Conservation (phyloP, 1,284 basidiomycete genomes). For the Ceratobasidium sp. region DNA sequence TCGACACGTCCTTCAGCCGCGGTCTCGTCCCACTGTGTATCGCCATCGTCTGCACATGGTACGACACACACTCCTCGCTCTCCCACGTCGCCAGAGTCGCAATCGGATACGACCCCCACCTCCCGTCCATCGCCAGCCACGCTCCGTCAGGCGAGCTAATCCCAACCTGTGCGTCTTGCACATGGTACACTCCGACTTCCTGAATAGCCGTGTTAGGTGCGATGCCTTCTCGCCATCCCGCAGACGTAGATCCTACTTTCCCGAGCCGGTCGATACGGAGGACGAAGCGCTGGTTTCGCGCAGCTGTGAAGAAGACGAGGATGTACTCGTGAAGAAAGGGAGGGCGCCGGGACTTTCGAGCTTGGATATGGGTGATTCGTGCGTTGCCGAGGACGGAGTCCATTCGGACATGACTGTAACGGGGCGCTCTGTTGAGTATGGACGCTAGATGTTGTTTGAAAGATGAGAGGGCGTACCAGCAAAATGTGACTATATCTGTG, state of each 20-base stretch:
- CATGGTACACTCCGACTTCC: constrained; percentile 26
- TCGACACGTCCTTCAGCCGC: constrained; percentile 3
- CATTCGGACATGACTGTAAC: background rate
- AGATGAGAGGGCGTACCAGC: background rate
- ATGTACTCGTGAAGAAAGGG: constrained; percentile 38
- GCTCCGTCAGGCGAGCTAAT: constrained; percentile 3
- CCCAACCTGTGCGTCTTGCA: constrained; percentile 25
- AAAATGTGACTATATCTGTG: constrained; percentile 38
- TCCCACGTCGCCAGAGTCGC: constrained; percentile 20
- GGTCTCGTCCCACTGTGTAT: background rate
- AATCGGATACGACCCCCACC: constrained; percentile 21
- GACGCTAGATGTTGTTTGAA: background rate
- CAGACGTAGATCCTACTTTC: constrained; percentile 4
- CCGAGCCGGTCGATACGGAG: constrained; percentile 28
- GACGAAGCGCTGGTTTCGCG: constrained; percentile 12
- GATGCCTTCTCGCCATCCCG: background rate
- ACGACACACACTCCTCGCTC: background rate
- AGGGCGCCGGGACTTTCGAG: constrained; percentile 22
- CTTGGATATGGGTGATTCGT: constrained; percentile 35
- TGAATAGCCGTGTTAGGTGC: constrained; percentile 10
- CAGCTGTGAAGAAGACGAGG: constrained; percentile 13
- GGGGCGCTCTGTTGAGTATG: background rate
- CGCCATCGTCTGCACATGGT: constrained; percentile 7
- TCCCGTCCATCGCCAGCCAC: constrained; percentile 18
- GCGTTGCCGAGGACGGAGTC: constrained; percentile 12